phyloP scores from a whole-genome alignment of 129 eudicot genomes.

The Ambrosia trifida region DNA sequence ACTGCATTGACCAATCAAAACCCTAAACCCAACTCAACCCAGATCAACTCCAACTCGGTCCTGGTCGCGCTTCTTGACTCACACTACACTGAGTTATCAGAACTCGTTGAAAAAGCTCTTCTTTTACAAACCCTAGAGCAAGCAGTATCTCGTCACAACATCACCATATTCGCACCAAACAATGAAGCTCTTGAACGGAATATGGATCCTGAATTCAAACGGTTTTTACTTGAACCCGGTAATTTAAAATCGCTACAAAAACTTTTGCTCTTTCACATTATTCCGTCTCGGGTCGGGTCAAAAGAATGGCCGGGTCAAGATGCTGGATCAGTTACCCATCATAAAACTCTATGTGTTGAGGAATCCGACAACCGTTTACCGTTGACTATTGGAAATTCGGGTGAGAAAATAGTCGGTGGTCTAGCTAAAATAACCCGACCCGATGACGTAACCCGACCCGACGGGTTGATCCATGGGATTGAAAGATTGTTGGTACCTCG shows the following conservation, averaged over 20 bases:
- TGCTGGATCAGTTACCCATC: slow-evolving; percentile 15
- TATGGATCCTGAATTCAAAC: slow-evolving; percentile 85
- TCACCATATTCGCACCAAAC: slow-evolving; percentile 85
- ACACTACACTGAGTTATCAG: slow-evolving; percentile 79
- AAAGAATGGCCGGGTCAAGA: slow-evolving; percentile 49
- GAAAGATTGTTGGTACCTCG: slow-evolving; percentile 67
- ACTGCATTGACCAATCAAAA: slow-evolving; percentile 44
- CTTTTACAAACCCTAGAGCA: slow-evolving; percentile 65
- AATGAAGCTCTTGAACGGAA: slow-evolving; percentile 76
- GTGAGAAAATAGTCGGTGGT: slow-evolving; percentile 53
- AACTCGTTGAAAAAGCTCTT: slow-evolving; percentile 85
- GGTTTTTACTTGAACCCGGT: slow-evolving; percentile 75
- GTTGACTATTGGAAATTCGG: slow-evolving; percentile 29
- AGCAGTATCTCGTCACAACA: slow-evolving; percentile 59
- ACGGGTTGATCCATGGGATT: slow-evolving; percentile 91
- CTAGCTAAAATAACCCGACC: slow-evolving; percentile 51
- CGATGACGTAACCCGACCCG: slow-evolving; percentile 69
- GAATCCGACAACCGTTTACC: slow-evolving; percentile 27
- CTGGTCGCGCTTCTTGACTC: slow-evolving; percentile 89
- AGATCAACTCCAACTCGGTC: slow-evolving; percentile 82
- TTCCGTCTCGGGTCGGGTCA: slow-evolving; percentile 74
- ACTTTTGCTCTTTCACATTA: slow-evolving; percentile 62
- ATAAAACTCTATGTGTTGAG: slow-evolving; percentile 39
- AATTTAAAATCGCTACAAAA: slow-evolving; percentile 72
- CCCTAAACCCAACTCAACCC: slow-evolving; percentile 35